Evolutionary conservation across 768 basidiomycete genomes (phyloP).

Genomic region (Suillus americanus): DNA sequence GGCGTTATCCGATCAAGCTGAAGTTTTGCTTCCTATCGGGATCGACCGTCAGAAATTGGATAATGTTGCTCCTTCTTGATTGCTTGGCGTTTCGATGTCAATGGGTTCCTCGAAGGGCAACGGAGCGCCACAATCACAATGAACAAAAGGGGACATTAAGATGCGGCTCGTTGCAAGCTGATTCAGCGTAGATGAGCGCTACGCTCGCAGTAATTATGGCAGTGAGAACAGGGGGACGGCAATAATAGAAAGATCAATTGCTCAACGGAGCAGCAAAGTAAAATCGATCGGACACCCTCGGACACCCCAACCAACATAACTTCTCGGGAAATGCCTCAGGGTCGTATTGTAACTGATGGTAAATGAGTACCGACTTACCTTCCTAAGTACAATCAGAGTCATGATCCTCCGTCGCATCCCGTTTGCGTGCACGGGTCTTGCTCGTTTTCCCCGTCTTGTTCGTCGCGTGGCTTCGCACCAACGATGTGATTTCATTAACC

Average conservation of each 20-base stretch:
- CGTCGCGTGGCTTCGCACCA: not conserved
- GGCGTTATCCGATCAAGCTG: not conserved
- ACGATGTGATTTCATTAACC: not conserved
- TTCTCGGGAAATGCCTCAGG: not conserved
- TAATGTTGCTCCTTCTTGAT: not conserved
- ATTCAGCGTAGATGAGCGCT: not conserved
- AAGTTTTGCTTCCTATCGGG: not conserved
- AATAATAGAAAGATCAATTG: not conserved
- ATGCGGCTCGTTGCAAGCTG: not conserved
- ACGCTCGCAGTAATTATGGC: not conserved
- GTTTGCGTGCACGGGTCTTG: not conserved
- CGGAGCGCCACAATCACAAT: not conserved
- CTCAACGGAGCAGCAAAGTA: not conserved
- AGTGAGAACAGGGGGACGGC: not conserved
- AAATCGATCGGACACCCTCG: not conserved
- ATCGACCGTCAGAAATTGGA: not conserved
- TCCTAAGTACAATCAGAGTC: not conserved
- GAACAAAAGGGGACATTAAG: not conserved
- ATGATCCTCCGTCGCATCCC: not conserved
- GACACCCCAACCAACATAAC: not conserved
- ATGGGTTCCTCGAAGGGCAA: not conserved
- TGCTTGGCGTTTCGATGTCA: not conserved
- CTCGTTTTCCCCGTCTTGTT: not conserved
- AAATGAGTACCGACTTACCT: not conserved
- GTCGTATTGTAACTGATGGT: no score